A percentile compares a stretch with the other conserved stretches of the same genome.
phyloP scores from a whole-genome alignment of 345 rosid species.

The Laguncularia racemosa region DNA sequence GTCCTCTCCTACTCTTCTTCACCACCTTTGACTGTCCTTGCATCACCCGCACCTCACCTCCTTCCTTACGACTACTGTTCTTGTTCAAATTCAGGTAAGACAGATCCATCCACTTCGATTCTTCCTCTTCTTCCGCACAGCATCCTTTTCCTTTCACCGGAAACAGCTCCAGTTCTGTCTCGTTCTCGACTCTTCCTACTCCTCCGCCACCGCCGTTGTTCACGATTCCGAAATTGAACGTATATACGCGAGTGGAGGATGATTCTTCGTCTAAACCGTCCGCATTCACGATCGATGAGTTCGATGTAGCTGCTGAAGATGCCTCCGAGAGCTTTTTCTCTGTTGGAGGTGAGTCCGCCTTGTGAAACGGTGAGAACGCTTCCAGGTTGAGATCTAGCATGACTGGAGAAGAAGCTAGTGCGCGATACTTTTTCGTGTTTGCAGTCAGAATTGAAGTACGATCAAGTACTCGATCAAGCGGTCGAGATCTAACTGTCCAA shows the following conservation, averaged over 20 bases:
- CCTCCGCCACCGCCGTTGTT: conserved; percentile 36
- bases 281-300: conserved; percentile 78
- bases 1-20: conserved; percentile 92
- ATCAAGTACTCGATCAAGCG: too few relatives aligned
- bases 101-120: conserved; percentile 44
- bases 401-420: background rate
- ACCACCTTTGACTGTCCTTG: conserved; percentile 37
- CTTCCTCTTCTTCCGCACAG: conserved; percentile 19
- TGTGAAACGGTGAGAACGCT: conserved; percentile 22
- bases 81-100: conserved; percentile 24
- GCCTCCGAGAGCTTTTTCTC: conserved; percentile 35
- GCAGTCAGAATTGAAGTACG: too few relatives aligned
- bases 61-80: conserved; percentile 8
- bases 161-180: conserved; percentile 35
- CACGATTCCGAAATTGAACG: conserved; percentile 61
- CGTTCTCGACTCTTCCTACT: conserved; percentile 32
- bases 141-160: conserved; percentile 37
- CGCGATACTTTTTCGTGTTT: too few relatives aligned
- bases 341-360: conserved; percentile 46
- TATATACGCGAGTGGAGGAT: conserved; percentile 48
- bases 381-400: conserved; percentile 92
- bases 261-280: conserved; percentile 64
- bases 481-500: too few relatives aligned
- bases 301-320: conserved; percentile 65
- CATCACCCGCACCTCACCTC: conserved; percentile 27